phyloP scores from a whole-genome alignment of 75 land plant species.

The Adiantum capillusveneris region DNA sequence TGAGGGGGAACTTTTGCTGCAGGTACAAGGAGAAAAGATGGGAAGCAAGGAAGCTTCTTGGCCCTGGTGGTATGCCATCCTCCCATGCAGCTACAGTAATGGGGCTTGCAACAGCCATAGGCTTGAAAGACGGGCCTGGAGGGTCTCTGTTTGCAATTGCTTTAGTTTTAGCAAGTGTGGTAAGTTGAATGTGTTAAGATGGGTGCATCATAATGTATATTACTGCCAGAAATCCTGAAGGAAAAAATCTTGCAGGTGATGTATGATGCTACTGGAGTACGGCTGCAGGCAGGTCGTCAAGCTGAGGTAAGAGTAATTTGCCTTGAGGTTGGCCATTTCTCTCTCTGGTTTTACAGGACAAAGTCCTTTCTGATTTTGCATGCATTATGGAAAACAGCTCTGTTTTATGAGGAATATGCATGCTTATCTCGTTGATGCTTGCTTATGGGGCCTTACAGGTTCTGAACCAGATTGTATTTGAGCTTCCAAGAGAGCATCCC shows the following conservation, averaged over 20 bases:
- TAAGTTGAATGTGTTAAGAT: slow-evolving; percentile 18
- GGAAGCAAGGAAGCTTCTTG: slow-evolving; percentile 63
- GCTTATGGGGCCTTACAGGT: slow-evolving; percentile 61
- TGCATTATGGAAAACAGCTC: neutral
- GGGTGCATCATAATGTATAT: too few relatives aligned
- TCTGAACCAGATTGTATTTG: slow-evolving; percentile 91
- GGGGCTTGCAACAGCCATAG: slow-evolving; percentile 62
- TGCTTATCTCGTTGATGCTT: neutral
- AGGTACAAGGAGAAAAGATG: slow-evolving; percentile 86
- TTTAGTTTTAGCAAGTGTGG: slow-evolving; percentile 55
- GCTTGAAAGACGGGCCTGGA: slow-evolving; percentile 68
- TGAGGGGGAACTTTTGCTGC: slow-evolving; percentile 7
- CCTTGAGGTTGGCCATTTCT: neutral
- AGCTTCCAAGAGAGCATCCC: slow-evolving; percentile 90
- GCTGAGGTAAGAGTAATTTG: slow-evolving; percentile 85
- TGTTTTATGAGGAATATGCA: neutral
- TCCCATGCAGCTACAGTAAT: slow-evolving; percentile 80
- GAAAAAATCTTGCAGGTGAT: slow-evolving; percentile 48
- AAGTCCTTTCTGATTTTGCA: neutral
- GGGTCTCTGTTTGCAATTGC: slow-evolving; percentile 60
- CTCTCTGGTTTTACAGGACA: neutral
- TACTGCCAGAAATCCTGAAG: too few relatives aligned
- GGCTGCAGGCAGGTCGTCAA: slow-evolving; percentile 92
- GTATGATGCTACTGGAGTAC: slow-evolving; percentile 93
- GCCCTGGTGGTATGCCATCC: slow-evolving; percentile 92